Evolutionary conservation across 2,329 filamentous ascomycete species (phyloP).

Genomic region (Microcyclosporella mali): DNA sequence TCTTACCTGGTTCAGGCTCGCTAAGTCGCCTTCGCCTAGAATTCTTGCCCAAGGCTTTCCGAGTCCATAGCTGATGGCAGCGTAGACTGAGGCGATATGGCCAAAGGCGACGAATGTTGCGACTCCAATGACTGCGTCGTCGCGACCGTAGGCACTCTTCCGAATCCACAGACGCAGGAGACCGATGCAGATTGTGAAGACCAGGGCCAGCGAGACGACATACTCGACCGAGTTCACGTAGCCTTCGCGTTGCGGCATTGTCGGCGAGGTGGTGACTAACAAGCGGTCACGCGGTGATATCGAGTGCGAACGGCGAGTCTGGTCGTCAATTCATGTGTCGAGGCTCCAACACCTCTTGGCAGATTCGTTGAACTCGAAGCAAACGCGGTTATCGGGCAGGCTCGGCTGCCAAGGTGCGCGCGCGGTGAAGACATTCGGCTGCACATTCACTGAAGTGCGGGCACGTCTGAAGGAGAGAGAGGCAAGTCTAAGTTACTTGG

Average conservation of each 20-base stretch:
- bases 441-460: neutral
- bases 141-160: constrained; percentile 23
- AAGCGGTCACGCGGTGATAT: neutral
- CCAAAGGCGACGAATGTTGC: constrained; percentile 26
- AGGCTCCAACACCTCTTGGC: neutral
- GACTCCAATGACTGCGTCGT: constrained; percentile 27
- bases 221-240: constrained; percentile 25
- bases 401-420: constrained; percentile 1
- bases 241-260: constrained; percentile 22
- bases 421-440: constrained; percentile 2
- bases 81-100: constrained; percentile 26
- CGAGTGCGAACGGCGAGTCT: neutral
- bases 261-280: neutral
- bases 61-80: constrained; percentile 23
- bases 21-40: constrained; percentile 10
- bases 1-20: constrained; percentile 22
- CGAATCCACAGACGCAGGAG: constrained; percentile 27
- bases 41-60: constrained; percentile 23
- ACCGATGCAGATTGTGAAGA: constrained; percentile 27
- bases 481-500: too few relatives aligned
- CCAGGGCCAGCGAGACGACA: constrained; percentile 29
- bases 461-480: constrained; percentile 6
- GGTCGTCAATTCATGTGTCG: neutral
- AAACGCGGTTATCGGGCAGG: constrained; percentile 5
- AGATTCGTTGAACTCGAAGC: neutral